Base-by-base conservation (phyloP, 2,329 filamentous ascomycete genomes). In the Torrubiella hemipterigena region DNA sequence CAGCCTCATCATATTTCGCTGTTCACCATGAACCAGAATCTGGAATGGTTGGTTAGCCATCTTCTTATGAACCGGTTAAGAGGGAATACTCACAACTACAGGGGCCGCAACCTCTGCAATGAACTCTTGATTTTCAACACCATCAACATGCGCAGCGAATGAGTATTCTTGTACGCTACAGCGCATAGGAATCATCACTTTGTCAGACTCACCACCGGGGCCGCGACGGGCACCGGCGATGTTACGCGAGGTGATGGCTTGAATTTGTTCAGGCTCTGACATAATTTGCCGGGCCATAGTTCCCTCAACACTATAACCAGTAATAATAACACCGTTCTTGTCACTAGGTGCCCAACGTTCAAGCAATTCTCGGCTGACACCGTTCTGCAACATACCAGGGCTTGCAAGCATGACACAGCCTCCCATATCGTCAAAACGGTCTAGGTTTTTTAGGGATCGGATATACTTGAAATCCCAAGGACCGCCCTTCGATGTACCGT, bases 391-490 rank as follows among this genome's bases (percentile, higher is more conserved):
- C 91, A 98, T 96, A 76, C 91, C 91, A 1, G 91, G 91, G 45
- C 83, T 93, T 5, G 91, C 91, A 32, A 98, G 75, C 84, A 98
- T 96, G 32, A 98, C 87, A 51, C 91, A 96, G 7, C 84, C 78
- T 26, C 89, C 91, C 9, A 95, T 74, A 56, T 98, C 91, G 47
- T 98, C 91, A 49, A 98, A 98, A 8, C 89, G 76, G 48, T 98
- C 91, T 5, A 98, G 69, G 42, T 80, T 93, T 54, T 94, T 93
- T 40, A 98, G 65, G 30, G 84, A 89, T 34, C 91, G 77, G 34
- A 98, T 89, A 49, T 81, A 94, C 43, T 84, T 84, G 59, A 98
- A 96, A 47, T 98, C 91, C 87, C 91, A 98, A 0, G 91, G 91
- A 1, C 82, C 82, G 21, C 83, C 87, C 47, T 82, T 87, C 7